A percentile compares a stretch with the other conserved stretches of the same genome.
Conservation (phyloP, 78 protist species). For the Planoprotostelium fungivorum region DNA sequence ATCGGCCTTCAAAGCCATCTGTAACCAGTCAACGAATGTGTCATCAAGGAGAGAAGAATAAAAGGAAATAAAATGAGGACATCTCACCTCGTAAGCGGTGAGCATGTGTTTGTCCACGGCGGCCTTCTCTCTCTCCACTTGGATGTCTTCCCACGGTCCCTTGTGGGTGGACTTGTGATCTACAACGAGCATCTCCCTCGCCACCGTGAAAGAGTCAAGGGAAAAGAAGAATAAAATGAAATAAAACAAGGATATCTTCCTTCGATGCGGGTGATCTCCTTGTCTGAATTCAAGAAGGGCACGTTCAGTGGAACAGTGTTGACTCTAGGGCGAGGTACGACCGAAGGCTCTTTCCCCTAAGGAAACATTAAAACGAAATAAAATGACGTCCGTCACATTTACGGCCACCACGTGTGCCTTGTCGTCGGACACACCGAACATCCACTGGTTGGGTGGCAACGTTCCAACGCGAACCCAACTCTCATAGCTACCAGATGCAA, state of each 20-base stretch:
- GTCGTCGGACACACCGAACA: background rate
- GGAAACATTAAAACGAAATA: background rate
- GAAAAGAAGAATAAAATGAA: background rate
- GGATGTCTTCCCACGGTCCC: background rate
- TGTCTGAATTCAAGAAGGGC: background rate
- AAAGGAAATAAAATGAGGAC: background rate
- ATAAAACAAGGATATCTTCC: background rate
- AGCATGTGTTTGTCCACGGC: background rate
- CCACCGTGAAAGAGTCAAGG: background rate
- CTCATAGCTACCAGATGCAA: background rate
- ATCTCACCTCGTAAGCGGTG: background rate
- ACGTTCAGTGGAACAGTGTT: background rate
- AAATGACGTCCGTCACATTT: no score
- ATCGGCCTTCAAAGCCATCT: background rate
- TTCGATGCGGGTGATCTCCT: background rate
- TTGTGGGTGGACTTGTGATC: background rate
- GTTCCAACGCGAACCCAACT: background rate
- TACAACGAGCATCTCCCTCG: background rate
- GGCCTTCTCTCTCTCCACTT: background rate
- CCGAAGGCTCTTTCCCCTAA: background rate
- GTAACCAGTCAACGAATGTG: background rate
- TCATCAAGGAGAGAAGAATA: background rate
- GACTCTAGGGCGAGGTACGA: background rate
- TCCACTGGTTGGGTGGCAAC: background rate
- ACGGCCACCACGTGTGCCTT: background rate